Conservation (phyloP, 768 basidiomycete genomes). For the Lactarius hengduanensis region DNA sequence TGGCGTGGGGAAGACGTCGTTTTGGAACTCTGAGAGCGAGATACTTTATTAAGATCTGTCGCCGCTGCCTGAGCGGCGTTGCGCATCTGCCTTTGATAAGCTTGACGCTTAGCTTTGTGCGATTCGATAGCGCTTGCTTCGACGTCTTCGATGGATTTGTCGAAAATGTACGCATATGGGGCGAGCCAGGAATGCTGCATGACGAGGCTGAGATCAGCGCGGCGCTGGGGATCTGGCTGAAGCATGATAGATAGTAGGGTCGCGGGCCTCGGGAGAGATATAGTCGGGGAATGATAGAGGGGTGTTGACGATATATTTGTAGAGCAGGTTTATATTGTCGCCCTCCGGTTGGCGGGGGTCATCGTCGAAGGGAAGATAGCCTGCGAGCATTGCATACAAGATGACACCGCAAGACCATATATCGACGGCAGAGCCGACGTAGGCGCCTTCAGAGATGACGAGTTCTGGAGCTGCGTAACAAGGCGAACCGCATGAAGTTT, state of each 20-base stretch:
- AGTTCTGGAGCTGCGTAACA: slow-evolving; percentile 99
- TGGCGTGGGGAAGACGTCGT: slow-evolving; percentile 43
- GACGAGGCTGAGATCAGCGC: slow-evolving; percentile 72
- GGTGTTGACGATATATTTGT: slow-evolving; percentile 98
- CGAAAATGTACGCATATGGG: slow-evolving; percentile 62
- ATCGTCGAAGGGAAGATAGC: slow-evolving; percentile 98
- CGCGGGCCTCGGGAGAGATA: slow-evolving; percentile 77
- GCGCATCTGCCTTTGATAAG: slow-evolving; percentile 80
- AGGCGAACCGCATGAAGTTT: slow-evolving; percentile 94
- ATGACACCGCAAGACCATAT: slow-evolving; percentile 98
- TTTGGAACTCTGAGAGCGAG: slow-evolving; percentile 57
- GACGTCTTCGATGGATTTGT: slow-evolving; percentile 70
- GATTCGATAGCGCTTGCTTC: slow-evolving; percentile 80
- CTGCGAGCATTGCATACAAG: slow-evolving; percentile 94
- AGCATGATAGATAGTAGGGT: slow-evolving; percentile 90
- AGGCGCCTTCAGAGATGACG: slow-evolving; percentile 95
- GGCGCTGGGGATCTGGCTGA: slow-evolving; percentile 83
- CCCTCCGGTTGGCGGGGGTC: slow-evolving; percentile 98
- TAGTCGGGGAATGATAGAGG: slow-evolving; percentile 97
- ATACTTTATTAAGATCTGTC: slow-evolving; percentile 34
- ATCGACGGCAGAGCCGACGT: slow-evolving; percentile 96
- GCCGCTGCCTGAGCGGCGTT: slow-evolving; percentile 42
- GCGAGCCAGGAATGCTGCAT: slow-evolving; percentile 90
- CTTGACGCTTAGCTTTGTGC: slow-evolving; percentile 78
- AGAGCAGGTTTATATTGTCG: slow-evolving; percentile 97